phyloP scores from a whole-genome alignment of 2,329 filamentous ascomycete genomes.

The Aspergillus sergii region DNA sequence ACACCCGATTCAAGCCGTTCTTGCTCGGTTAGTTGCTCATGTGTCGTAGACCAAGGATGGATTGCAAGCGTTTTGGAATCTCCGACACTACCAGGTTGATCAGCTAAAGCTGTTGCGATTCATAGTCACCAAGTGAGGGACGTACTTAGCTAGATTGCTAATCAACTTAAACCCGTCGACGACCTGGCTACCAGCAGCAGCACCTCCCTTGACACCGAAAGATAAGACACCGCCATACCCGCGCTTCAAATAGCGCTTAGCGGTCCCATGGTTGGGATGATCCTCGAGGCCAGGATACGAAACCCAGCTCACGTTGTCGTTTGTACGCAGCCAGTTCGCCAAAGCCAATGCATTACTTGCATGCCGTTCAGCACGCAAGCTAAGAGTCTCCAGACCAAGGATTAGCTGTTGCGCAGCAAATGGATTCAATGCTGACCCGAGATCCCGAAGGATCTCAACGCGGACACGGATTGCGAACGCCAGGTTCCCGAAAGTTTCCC shows the following conservation, averaged over 20 bases:
- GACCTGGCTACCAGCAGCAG: constrained; percentile 77
- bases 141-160: constrained; percentile 85
- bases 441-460: constrained; percentile 86
- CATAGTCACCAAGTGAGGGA: constrained; percentile 5
- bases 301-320: constrained; percentile 86
- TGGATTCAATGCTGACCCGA: constrained; percentile 81
- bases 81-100: constrained; percentile 62
- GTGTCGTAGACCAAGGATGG: constrained; percentile 93
- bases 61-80: constrained; percentile 95
- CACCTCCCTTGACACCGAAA: constrained; percentile 90
- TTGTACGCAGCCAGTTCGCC: constrained; percentile 80
- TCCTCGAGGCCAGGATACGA: constrained; percentile 86
- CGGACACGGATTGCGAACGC: constrained; percentile 83
- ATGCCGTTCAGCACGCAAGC: constrained; percentile 81
- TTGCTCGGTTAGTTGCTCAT: constrained; percentile 84
- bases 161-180: constrained; percentile 95
- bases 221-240: constrained; percentile 90
- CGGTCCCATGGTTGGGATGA: constrained; percentile 76
- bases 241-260: constrained; percentile 82
- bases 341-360: constrained; percentile 79
- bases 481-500: constrained; percentile 80
- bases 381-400: constrained; percentile 86
- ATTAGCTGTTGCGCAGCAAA: constrained; percentile 92
- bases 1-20: constrained; percentile 82
- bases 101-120: constrained; percentile 7